A percentile compares a stretch with the other conserved stretches of the same genome.
Conservation (phyloP, 2,329 filamentous ascomycete species). For the Dactylellina sp. region DNA sequence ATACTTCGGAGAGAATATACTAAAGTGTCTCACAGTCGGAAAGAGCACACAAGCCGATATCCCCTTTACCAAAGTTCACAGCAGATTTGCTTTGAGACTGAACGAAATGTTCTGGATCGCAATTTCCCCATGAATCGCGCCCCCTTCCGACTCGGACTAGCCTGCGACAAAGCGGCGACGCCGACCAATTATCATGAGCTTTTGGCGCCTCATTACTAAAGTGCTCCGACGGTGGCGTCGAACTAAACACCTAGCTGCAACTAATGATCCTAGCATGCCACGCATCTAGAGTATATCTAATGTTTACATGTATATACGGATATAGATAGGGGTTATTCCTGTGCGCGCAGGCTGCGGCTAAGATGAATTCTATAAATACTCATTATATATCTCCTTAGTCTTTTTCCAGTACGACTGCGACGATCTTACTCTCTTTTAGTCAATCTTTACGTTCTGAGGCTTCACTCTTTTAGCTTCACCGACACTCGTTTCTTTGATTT, state of each 20-base stretch:
- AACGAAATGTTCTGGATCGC: background rate
- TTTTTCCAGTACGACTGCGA: background rate
- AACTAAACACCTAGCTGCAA: background rate
- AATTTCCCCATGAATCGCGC: background rate
- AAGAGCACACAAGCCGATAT: no score
- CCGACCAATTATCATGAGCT: constrained; percentile 10
- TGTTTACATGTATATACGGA: no score
- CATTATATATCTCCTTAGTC: background rate
- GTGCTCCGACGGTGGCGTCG: background rate
- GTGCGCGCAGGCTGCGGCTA: background rate
- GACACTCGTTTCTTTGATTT: constrained; percentile 16
- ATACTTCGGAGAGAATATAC: no score
- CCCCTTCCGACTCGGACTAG: background rate
- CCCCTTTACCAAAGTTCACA: no score
- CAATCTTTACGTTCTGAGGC: constrained; percentile 16
- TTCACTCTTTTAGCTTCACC: background rate
- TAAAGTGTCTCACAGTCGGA: no score
- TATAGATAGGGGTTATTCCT: background rate
- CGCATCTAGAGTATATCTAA: no score
- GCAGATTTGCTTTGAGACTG: background rate
- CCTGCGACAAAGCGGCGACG: background rate
- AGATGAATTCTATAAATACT: no score
- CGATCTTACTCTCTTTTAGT: constrained; percentile 11
- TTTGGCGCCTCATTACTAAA: constrained; percentile 6
- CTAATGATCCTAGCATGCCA: background rate